Percentiles rank a stretch among this genome's conserved stretches.
These are phyloP conservation scores for Silene latifolia DNA, from an alignment of 148 eudicot genomes.

Conservation along the genomic window DNA sequence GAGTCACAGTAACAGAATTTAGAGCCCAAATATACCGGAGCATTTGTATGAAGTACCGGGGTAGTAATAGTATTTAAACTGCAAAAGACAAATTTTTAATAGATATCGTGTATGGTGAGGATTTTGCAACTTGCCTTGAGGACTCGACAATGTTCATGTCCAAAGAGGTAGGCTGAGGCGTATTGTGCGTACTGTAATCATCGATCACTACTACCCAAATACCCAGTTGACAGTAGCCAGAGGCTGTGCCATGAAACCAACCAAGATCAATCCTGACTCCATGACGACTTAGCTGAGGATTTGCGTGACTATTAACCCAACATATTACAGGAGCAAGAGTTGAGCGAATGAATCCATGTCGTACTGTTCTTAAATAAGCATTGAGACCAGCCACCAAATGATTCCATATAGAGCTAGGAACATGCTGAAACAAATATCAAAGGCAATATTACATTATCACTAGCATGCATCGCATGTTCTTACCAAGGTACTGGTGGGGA, in stretches of 20 bases:
- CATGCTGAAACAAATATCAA: slow-evolving; percentile 49
- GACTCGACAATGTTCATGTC: slow-evolving; percentile 33
- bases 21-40: too few species aligned
- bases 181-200: slow-evolving; percentile 39
- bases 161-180: slow-evolving; percentile 33
- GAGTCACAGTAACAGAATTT: too few species aligned
- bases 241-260: slow-evolving; percentile 80
- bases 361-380: slow-evolving; percentile 76
- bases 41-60: too few species aligned
- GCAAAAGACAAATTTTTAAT: too few species aligned
- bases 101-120: too few species aligned
- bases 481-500: not conserved
- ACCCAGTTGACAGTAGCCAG: slow-evolving; percentile 76
- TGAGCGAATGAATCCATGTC: slow-evolving; percentile 58
- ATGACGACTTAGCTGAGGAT: slow-evolving; percentile 80
- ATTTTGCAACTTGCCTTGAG: slow-evolving; percentile 39
- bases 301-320: slow-evolving; percentile 72
- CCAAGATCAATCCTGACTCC: slow-evolving; percentile 76
- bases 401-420: slow-evolving; percentile 76
- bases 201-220: slow-evolving; percentile 60
- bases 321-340: slow-evolving; percentile 55
- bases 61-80: too few species aligned
- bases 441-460: not conserved
- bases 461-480: not conserved
- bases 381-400: slow-evolving; percentile 79